Evolutionary conservation across 345 rosid genomes (phyloP).

Genomic region (Aquilaria malaccensis): DNA sequence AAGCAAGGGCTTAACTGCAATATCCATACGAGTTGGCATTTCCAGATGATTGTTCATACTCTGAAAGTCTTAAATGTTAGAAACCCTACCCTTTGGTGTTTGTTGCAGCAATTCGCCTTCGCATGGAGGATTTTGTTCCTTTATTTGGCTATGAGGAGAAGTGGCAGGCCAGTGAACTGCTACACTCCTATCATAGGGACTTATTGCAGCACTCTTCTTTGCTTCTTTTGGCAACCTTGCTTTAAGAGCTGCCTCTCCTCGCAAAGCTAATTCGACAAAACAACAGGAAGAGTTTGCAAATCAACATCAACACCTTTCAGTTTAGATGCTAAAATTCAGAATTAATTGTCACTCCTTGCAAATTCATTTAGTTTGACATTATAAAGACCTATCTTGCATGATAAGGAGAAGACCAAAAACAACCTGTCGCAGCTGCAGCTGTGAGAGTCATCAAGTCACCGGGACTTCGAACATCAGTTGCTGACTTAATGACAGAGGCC

Average conservation of each 20-base stretch:
- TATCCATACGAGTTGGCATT: constrained; percentile 11
- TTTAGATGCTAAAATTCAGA: no score
- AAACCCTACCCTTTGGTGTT: constrained; percentile 53
- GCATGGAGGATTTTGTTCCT: constrained; percentile 39
- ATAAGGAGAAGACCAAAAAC: neutral
- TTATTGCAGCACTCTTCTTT: constrained; percentile 78
- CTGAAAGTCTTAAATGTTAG: neutral
- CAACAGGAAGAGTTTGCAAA: neutral
- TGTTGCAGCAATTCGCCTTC: constrained; percentile 68
- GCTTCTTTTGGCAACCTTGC: constrained; percentile 84
- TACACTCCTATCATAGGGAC: constrained; percentile 59
- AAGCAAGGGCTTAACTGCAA: no score
- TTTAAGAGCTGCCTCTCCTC: constrained; percentile 90
- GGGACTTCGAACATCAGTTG: constrained; percentile 67
- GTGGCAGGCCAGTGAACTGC: constrained; percentile 31
- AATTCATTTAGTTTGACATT: no score
- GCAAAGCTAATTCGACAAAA: constrained; percentile 41
- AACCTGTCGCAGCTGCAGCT: constrained; percentile 98
- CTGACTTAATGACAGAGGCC: constrained; percentile 65
- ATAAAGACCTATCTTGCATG: no score
- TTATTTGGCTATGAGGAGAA: constrained; percentile 19
- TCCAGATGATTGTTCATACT: neutral
- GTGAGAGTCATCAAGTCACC: constrained; percentile 89
- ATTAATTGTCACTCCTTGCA: no score
- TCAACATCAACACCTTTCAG: no score